Evolutionary conservation across 2,329 filamentous ascomycete genomes (phyloP), one percentile per base, ranked within the genome.

Genomic region (Orbilia oligospora): DNA sequence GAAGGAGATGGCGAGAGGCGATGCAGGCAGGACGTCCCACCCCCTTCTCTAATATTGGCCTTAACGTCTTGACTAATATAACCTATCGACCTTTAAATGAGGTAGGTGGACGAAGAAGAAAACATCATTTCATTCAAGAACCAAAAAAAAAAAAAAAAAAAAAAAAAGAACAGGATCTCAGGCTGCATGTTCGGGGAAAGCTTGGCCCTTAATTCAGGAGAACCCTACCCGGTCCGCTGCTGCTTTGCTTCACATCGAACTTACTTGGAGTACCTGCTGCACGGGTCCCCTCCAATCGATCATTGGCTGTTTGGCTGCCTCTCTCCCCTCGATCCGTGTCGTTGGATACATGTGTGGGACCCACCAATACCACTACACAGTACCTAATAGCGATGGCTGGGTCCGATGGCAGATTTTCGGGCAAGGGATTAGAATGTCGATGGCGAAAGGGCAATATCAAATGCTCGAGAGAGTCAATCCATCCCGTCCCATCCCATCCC

Each of bases 191-290:
- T 77, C 67, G 53, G 67, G 63, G 71, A 77, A 77, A 71, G 73
- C 73, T 77, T 77, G 73, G 73, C 73, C 67, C 55, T 61, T 51
- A 67, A 77, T 77, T 77, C 73, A 77, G 73, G 73, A 77, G 73
- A 77, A 77, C 73, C 73, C 73, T 77, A 77, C 73, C 72, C 58
- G 53, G 58, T 67, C 58, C 12, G 51, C 65, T 53, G 61, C 33
- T 44, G 36, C 53, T 58, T 22, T 68, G 58, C 72, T 61, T 63
- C 61, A 27, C 65, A 56, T 49, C 46, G 49, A 41, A n/a, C 71
- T 66, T 53, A 20, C 30, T 38, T 33, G 24, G 38, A 58, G 36
- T 61, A 61, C 36, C 56, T 61, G 56, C 56, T 44, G 56, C 56
- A 61, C 56, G 56, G 56, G 56, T 61, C 48, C 36, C 38, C 46